Evolutionary conservation across 345 rosid species (phyloP).

Genomic region (Raphanus sativus): DNA sequence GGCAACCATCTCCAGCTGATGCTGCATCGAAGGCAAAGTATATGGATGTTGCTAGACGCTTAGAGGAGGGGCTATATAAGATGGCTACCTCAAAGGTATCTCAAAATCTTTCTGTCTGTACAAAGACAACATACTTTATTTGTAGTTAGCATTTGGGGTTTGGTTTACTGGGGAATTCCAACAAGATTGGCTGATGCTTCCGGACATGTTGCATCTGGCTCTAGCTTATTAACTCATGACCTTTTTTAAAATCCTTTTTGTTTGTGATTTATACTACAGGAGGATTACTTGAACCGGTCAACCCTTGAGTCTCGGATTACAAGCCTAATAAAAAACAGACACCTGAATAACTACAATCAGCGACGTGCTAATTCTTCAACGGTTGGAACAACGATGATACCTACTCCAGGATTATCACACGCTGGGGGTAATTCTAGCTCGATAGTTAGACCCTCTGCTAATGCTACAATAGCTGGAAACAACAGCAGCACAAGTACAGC

Average conservation of each 20-base stretch:
- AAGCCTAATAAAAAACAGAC: conserved; percentile 44
- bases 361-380: conserved; percentile 62
- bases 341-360: conserved; percentile 46
- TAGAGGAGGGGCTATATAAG: conserved; percentile 85
- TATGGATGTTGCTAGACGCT: conserved; percentile 69
- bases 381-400: conserved; percentile 83
- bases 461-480: conserved; percentile 55
- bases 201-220: conserved; percentile 3
- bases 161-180: conserved; percentile 4
- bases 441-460: conserved; percentile 59
- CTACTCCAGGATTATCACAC: conserved; percentile 86
- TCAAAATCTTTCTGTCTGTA: background rate
- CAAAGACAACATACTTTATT: background rate
- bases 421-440: conserved; percentile 50
- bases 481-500: conserved; percentile 48
- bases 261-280: conserved; percentile 50
- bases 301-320: conserved; percentile 74
- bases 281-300: conserved; percentile 67
- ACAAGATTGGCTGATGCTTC: conserved; percentile 22
- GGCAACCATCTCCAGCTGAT: conserved; percentile 49
- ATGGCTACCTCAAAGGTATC: conserved; percentile 62
- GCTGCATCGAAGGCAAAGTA: conserved; percentile 50
- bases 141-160: background rate
- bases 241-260: background rate
- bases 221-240: conserved; percentile 23